Conservation (phyloP, 2,329 filamentous ascomycete genomes). For the Pestalotiopsis sp. region DNA sequence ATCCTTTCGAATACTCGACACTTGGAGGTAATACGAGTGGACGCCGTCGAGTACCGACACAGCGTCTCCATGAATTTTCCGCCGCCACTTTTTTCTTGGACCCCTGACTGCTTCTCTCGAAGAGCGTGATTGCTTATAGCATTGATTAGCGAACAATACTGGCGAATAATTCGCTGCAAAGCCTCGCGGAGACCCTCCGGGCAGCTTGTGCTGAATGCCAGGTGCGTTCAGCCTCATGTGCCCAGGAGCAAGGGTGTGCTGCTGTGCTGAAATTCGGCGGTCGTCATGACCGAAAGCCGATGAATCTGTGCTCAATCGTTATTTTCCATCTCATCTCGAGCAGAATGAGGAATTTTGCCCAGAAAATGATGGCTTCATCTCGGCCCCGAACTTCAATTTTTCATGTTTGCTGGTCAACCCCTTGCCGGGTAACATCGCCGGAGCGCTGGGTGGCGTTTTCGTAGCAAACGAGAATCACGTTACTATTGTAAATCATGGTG, state of each 20-base stretch:
- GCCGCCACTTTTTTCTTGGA: not conserved
- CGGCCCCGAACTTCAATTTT: not conserved
- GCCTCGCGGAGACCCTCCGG: not conserved
- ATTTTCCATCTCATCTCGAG: too few species aligned
- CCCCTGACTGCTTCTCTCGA: not conserved
- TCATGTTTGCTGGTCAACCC: not conserved
- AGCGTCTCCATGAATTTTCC: not conserved
- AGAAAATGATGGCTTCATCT: not conserved
- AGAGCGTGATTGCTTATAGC: not conserved
- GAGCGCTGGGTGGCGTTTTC: not conserved
- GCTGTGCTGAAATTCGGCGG: too few species aligned
- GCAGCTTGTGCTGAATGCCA: not conserved
- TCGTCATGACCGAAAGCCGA: too few species aligned
- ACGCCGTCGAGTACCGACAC: not conserved
- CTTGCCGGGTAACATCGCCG: not conserved
- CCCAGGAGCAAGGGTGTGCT: too few species aligned
- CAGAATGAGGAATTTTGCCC: not conserved
- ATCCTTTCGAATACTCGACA: not conserved
- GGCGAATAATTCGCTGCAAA: not conserved
- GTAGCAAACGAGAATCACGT: not conserved
- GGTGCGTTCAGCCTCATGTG: not conserved
- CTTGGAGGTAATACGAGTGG: not conserved
- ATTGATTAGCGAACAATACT: not conserved
- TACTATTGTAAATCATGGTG: not conserved
- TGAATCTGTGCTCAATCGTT: too few species aligned